Conservation (phyloP, 78 protist genomes). For the Guillardia theta region DNA sequence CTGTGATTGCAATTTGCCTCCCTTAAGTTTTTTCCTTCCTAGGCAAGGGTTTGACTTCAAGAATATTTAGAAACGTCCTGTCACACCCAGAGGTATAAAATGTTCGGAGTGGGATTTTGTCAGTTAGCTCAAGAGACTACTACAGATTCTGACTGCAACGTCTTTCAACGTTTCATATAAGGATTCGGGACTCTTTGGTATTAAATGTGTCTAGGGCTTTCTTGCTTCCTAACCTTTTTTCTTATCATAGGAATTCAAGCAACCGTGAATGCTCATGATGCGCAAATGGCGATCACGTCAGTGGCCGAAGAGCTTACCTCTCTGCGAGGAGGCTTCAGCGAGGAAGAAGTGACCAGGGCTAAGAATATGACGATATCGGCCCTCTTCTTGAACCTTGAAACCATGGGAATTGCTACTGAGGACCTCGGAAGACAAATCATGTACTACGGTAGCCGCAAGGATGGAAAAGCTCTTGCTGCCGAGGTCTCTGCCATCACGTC, state of each 20-base stretch:
- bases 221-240: too few species aligned
- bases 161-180: constrained; percentile 23
- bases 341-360: constrained; percentile 43
- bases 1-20: too few species aligned
- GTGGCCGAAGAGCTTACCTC: background rate
- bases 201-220: background rate
- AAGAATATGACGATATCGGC: constrained; percentile 7
- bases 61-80: constrained; percentile 19
- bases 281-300: background rate
- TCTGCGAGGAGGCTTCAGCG: background rate
- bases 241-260: too few species aligned
- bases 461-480: background rate
- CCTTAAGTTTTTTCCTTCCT: too few species aligned
- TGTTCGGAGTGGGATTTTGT: background rate
- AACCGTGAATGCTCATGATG: background rate
- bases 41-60: constrained; percentile 33
- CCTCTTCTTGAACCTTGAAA: constrained; percentile 51
- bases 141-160: background rate
- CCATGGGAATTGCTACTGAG: constrained; percentile 15
- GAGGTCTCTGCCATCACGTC: background rate
- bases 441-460: background rate
- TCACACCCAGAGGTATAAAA: background rate
- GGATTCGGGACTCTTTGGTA: constrained; percentile 53
- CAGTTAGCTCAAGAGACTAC: background rate
- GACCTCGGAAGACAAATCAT: constrained; percentile 13